Evolutionary conservation across 73 alveolate species (phyloP).

Genomic region (Stentor roeselii): DNA sequence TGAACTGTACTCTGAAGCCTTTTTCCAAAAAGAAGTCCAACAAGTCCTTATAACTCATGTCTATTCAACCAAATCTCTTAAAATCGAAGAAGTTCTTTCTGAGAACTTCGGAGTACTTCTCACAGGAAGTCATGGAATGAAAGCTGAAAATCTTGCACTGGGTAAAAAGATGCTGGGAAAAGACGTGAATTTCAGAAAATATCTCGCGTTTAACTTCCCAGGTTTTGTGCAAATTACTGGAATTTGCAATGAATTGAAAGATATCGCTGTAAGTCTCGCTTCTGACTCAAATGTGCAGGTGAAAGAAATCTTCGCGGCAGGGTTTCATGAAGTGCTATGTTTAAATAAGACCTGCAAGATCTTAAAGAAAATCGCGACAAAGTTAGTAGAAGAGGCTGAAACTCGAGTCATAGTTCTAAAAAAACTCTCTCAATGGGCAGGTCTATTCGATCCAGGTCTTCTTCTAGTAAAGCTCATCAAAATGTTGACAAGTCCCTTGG

Average conservation of each 20-base stretch:
- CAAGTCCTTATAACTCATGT: background rate
- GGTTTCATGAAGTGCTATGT: background rate
- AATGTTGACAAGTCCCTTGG: background rate
- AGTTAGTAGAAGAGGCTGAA: background rate
- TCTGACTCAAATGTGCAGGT: background rate
- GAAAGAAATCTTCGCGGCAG: background rate
- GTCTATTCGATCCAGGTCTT: background rate
- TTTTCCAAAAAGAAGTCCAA: background rate
- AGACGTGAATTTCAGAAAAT: background rate
- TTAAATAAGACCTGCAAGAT: background rate
- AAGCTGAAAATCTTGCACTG: background rate
- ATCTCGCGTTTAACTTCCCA: constrained; percentile 13
- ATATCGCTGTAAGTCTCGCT: background rate
- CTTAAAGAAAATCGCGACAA: background rate
- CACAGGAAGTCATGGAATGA: background rate
- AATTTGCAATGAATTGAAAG: background rate
- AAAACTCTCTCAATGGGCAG: background rate
- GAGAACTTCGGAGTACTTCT: background rate
- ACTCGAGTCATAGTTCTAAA: background rate
- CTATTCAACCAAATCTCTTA: background rate
- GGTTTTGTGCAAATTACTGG: background rate
- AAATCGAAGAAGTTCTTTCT: background rate
- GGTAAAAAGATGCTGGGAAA: background rate
- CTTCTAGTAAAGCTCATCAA: background rate
- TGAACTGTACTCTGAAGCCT: background rate